Percentiles rank a stretch among this genome's conserved stretches.
Conservation (phyloP, 2,329 filamentous ascomycete genomes). For the Cercospora sp. region DNA sequence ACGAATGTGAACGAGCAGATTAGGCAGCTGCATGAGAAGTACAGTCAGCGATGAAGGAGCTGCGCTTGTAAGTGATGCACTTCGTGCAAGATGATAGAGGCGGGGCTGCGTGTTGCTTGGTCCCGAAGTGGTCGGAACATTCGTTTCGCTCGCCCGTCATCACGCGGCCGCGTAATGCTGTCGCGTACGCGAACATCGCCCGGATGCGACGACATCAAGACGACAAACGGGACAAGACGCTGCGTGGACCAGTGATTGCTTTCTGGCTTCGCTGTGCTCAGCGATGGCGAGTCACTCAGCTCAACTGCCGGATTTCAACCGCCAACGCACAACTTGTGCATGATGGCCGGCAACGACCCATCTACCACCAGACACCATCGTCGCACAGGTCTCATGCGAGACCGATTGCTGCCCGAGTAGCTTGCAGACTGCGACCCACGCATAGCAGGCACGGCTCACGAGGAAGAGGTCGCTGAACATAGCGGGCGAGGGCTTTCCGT, state of each 20-base stretch:
- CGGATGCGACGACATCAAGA: neutral
- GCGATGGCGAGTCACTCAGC: neutral
- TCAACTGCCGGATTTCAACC: neutral
- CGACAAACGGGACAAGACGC: neutral
- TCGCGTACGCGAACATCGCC: neutral
- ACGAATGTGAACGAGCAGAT: conserved; percentile 51
- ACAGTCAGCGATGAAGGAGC: conserved; percentile 23
- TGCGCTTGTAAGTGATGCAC: neutral
- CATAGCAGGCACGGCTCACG: neutral
- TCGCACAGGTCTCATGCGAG: neutral
- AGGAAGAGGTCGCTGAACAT: neutral
- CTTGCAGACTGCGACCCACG: neutral
- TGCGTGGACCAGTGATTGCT: neutral
- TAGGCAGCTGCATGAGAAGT: conserved; percentile 36
- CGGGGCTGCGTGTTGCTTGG: neutral
- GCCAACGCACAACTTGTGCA: neutral
- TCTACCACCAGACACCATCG: neutral
- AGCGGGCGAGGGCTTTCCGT: neutral
- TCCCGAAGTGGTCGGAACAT: neutral
- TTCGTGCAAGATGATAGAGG: neutral
- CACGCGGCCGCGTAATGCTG: neutral
- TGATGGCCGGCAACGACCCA: neutral
- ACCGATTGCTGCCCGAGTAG: neutral
- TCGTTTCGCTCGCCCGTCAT: neutral
- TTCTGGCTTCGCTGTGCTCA: neutral